Percentiles rank a stretch among this genome's conserved stretches.
phyloP scores from a whole-genome alignment of 495 filamentous ascomycete species.

The Tuber brumale region DNA sequence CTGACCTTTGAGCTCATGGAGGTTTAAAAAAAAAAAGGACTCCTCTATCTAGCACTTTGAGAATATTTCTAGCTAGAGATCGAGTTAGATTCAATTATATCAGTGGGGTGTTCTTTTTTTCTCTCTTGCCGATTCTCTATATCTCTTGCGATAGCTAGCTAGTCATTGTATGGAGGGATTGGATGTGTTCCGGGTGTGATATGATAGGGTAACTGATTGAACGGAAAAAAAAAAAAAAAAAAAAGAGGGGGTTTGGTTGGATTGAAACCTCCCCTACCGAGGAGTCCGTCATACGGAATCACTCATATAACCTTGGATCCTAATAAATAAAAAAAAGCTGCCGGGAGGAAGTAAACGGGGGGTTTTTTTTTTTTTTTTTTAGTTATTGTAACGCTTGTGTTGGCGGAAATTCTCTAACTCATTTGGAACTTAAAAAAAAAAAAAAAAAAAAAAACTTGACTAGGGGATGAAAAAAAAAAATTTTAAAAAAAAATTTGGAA shows the following conservation, averaged over 20 bases:
- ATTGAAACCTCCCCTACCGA: not conserved
- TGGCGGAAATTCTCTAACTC: not conserved
- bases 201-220: not conserved
- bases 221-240: too few relatives aligned
- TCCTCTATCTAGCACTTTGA: rapidly evolving
- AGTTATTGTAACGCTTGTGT: not conserved
- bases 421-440: too few relatives aligned
- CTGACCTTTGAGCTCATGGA: not conserved
- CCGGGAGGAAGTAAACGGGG: too few relatives aligned
- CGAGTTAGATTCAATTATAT: not conserved
- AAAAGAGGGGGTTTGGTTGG: too few relatives aligned
- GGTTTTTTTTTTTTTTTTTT: too few relatives aligned
- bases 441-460: too few relatives aligned
- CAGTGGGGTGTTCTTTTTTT: not conserved
- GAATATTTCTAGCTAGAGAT: not conserved
- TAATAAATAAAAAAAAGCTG: not conserved
- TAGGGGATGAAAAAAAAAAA: too few relatives aligned
- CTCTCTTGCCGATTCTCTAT: not conserved
- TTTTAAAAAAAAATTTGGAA: too few relatives aligned
- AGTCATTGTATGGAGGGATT: not conserved
- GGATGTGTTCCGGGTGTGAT: not conserved
- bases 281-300: not conserved
- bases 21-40: too few relatives aligned
- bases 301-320: not conserved
- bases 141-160: not conserved